phyloP scores from a whole-genome alignment of 73 alveolate genomes.

The Tetrahymena elliotti region DNA sequence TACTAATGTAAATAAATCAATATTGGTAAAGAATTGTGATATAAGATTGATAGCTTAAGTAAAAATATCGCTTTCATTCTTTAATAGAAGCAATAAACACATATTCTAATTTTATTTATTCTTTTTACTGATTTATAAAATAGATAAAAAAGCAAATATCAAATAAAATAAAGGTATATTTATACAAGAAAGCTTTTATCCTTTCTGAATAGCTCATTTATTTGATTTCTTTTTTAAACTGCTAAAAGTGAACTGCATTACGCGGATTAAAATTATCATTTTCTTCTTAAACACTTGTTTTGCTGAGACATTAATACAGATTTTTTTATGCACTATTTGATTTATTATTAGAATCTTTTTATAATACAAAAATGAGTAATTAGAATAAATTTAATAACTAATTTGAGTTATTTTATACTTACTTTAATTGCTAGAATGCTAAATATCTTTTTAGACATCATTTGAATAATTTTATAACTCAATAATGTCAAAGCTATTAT shows the following conservation, averaged over 20 bases:
- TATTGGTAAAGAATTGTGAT: no score
- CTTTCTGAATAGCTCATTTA: background rate
- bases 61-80: no score
- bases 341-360: background rate
- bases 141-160: background rate
- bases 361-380: background rate
- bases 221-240: background rate
- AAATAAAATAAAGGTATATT: background rate
- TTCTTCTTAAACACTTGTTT: background rate
- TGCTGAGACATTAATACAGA: background rate
- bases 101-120: background rate
- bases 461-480: background rate
- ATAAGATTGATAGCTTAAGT: background rate
- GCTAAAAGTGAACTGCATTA: background rate
- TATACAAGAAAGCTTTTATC: background rate
- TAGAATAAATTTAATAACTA: no score
- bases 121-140: background rate
- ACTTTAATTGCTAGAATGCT: background rate
- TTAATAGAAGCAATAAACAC: background rate
- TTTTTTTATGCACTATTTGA: background rate
- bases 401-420: background rate
- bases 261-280: background rate
- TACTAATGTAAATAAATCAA: background rate
- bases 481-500: background rate
- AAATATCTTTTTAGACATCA: background rate